Conservation (phyloP, 2,329 filamentous ascomycete genomes). For the Dactylellina cionopaga region DNA sequence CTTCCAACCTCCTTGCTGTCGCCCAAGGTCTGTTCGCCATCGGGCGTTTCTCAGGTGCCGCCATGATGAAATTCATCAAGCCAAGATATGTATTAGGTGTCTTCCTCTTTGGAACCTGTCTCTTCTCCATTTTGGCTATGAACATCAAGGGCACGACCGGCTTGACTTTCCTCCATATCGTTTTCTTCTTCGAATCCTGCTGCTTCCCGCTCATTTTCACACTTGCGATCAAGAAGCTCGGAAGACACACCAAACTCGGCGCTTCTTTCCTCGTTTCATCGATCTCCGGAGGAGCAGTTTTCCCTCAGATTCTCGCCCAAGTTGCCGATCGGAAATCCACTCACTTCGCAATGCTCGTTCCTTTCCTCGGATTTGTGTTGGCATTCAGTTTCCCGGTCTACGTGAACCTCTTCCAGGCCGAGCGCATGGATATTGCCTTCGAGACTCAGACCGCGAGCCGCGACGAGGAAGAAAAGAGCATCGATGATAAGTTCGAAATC, state of each 20-base stretch:
- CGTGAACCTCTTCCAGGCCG: constrained; percentile 59
- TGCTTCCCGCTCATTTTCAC: constrained; percentile 71
- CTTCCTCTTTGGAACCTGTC: constrained; percentile 67
- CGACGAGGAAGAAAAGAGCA: constrained; percentile 51
- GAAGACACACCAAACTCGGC: constrained; percentile 68
- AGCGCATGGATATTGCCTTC: constrained; percentile 54
- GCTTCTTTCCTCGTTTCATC: constrained; percentile 67
- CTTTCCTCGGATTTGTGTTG: constrained; percentile 64
- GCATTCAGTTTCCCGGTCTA: constrained; percentile 63
- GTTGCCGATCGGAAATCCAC: constrained; percentile 63
- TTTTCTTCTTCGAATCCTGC: constrained; percentile 69
- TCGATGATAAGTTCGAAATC: constrained; percentile 41
- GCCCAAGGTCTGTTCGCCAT: constrained; percentile 70
- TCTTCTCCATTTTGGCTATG: constrained; percentile 68
- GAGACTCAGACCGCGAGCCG: constrained; percentile 23
- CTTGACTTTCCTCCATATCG: constrained; percentile 68
- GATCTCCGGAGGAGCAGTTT: constrained; percentile 68
- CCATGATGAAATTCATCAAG: constrained; percentile 68
- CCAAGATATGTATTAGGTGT: constrained; percentile 68
- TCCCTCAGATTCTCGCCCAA: constrained; percentile 67
- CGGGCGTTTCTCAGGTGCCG: constrained; percentile 69
- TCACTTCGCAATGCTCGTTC: constrained; percentile 64
- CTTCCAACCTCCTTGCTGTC: constrained; percentile 68
- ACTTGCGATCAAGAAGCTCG: constrained; percentile 68
- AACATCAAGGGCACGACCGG: constrained; percentile 66